Base-by-base conservation (phyloP, 2,329 filamentous ascomycete genomes). In the Erysiphe pulchra region DNA sequence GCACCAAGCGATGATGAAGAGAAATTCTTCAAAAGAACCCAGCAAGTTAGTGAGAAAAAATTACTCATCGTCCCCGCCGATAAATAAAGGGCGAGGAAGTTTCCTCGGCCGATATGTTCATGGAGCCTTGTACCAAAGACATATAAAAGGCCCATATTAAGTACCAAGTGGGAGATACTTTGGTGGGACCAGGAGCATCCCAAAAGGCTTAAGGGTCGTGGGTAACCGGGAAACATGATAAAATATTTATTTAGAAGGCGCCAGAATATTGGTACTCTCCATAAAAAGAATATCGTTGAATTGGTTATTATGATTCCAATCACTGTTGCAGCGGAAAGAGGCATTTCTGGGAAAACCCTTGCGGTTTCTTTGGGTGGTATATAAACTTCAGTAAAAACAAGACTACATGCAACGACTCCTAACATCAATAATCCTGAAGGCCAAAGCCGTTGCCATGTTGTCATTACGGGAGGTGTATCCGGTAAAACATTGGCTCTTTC, bases 101-200 rank as follows among this genome's bases (percentile, higher is more conserved):
- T 67, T 13, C 70, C 76, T 11, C 79, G 68, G 11, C 77, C 79
- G 24, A 83, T 62, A 52, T 83, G 76, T 49, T 82, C 75, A 60
- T 82, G 77, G 32, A 83, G 63, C 1, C 68, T 65, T 10, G 69
- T 69, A 20, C 80, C 82, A 16, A 84, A 65, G 54, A 81, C 63
- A 64, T 68, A 77, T 4, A 87, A 63, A 37, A 70, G 63, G 9
- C 68, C 52, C 70, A 81, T 75, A 60, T 87, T 87, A 38, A 66
- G 56, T 20, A 65, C 48, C 34, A 81, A 57, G 58, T 90, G 82
- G 42, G 59, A 54, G 16, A 75, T 51, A 2, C 60, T 62, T 46
- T 79, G 71, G 62, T 90, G 82, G 17, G 75, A 80, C 62, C 85
- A 81, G 44, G 72, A 63, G 51, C 73, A 72, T 32, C 73, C 71